phyloP scores from a whole-genome alignment of 768 basidiomycete genomes.

The Amanita rubescens region DNA sequence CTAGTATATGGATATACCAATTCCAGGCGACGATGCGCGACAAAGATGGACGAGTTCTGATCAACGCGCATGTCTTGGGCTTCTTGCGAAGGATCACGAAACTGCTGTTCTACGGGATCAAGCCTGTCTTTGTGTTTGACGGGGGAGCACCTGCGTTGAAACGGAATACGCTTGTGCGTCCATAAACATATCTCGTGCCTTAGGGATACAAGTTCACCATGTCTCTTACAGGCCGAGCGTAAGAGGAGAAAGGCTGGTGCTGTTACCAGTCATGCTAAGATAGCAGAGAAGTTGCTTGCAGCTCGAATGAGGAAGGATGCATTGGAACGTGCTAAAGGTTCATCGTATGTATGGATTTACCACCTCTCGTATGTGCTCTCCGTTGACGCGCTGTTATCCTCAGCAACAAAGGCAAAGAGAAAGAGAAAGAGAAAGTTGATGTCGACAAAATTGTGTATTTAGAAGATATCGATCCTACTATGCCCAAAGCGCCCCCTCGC shows the following conservation, averaged over 20 bases:
- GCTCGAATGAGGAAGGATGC: slow-evolving; percentile 91
- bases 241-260: slow-evolving; percentile 91
- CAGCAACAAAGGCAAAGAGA: slow-evolving; percentile 36
- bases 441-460: slow-evolving; percentile 73
- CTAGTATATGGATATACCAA: slow-evolving; percentile 99
- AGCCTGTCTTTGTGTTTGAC: slow-evolving; percentile 98
- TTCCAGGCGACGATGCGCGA: slow-evolving; percentile 99
- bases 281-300: slow-evolving; percentile 88
- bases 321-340: slow-evolving; percentile 48
- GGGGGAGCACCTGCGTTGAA: slow-evolving; percentile 93
- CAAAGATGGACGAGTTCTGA: slow-evolving; percentile 84
- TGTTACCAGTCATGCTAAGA: slow-evolving; percentile 72
- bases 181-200: background rate
- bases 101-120: slow-evolving; percentile 93
- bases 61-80: slow-evolving; percentile 92
- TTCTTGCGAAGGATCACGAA: slow-evolving; percentile 89
- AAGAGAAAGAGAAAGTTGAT: slow-evolving; percentile 39
- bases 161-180: slow-evolving; percentile 74
- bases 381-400: slow-evolving; percentile 7
- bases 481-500: slow-evolving; percentile 42
- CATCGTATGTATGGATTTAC: slow-evolving; percentile 27
- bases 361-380: background rate
- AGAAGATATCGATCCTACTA: slow-evolving; percentile 66
- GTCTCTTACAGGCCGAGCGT: slow-evolving; percentile 57
- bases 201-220: background rate